Evolutionary conservation across 768 basidiomycete species (phyloP).

Genomic region (Tubosaeta brunneosetosa): DNA sequence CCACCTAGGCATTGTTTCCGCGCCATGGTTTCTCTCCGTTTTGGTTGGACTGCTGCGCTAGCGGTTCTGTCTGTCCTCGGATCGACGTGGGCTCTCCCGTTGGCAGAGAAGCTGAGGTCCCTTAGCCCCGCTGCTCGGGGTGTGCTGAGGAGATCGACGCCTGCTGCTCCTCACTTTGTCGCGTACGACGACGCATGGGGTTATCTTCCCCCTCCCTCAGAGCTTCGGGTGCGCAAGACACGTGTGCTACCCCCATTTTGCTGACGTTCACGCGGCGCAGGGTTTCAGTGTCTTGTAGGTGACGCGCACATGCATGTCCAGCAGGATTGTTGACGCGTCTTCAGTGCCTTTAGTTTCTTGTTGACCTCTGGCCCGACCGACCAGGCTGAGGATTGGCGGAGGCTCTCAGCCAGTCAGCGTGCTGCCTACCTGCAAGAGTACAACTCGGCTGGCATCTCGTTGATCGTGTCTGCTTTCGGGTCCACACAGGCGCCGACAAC

Average conservation of each 20-base stretch:
- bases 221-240: slow-evolving; percentile 35
- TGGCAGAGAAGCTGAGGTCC: slow-evolving; percentile 13
- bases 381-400: slow-evolving; percentile 40
- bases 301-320: background rate
- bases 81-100: slow-evolving; percentile 7
- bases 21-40: background rate
- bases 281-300: slow-evolving; percentile 31
- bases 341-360: slow-evolving; percentile 38
- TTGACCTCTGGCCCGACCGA: slow-evolving; percentile 38
- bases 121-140: slow-evolving; percentile 18
- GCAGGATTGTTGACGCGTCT: background rate
- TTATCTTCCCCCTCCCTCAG: slow-evolving; percentile 41
- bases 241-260: background rate
- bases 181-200: slow-evolving; percentile 37
- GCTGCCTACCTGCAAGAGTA: slow-evolving; percentile 42
- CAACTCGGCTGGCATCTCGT: slow-evolving; percentile 47
- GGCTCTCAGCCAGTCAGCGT: slow-evolving; percentile 34
- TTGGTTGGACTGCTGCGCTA: background rate
- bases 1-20: background rate
- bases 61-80: slow-evolving; percentile 8
- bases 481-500: slow-evolving; percentile 36
- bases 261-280: slow-evolving; percentile 5
- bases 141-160: slow-evolving; percentile 15
- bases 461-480: slow-evolving; percentile 54
- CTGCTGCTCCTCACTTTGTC: slow-evolving; percentile 47